Evolutionary conservation across 768 basidiomycete genomes (phyloP), one percentile per base, ranked within the genome.

Genomic region (Boletellus ananas): DNA sequence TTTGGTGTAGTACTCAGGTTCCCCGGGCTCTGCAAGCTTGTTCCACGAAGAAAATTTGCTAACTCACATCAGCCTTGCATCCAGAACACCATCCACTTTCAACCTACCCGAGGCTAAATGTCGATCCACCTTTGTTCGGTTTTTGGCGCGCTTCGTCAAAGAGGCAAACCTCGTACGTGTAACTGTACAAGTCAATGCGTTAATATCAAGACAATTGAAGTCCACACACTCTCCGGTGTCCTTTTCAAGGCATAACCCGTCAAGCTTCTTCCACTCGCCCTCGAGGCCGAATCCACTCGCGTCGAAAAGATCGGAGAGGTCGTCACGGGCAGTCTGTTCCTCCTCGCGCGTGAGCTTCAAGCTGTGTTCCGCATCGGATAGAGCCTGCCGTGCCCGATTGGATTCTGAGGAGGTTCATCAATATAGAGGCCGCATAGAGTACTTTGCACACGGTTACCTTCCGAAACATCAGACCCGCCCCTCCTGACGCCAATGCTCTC

Each of bases 181-280:
- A 98, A 55, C 94, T 96, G 42, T 29, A 29, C 5, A 27, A 16
- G 6, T 43, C 31, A 9, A 11, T 20, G 4, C 14, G 29, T 67
- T 34, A 63, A 50, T 36, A 55, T 39, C 21, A 5, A 16, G 16
- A 1, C 3, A n/a, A 29, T 23, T 18, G 21, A 18, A 29, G n/a
- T 45, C 34, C 20, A 85, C 94, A 64, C 61, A 96, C 90, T 96
- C 95, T 76, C 96, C 95, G 5, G 79, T 75, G 47, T 94, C 81
- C 63, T 83, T 87, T 63, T 83, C 80, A 12, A 98, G 65, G 59
- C 95, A 98, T 1, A 76, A 72, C 6, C 80, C 78, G 18, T 94
- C 87, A 6, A 99, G 79, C 71, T 95, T 96, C 77, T 95, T 95
- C 92, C 92, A 99, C 71, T 96, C 91, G 43, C 91, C 95, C 23